phyloP scores from a whole-genome alignment of 2,329 filamentous ascomycete genomes.

The Calonectria hawksworthii region DNA sequence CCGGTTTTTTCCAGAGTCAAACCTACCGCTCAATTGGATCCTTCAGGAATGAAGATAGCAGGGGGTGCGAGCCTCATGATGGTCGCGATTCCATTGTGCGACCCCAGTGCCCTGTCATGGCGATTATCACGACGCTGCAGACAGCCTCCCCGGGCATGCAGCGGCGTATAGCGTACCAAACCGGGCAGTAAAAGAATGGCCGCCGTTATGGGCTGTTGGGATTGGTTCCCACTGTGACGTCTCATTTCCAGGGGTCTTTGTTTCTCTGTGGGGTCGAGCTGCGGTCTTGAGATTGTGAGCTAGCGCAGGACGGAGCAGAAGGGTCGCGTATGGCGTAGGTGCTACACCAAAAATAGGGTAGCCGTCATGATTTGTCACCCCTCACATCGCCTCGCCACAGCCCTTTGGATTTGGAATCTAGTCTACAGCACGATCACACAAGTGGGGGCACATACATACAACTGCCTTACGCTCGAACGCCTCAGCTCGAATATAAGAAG shows the following conservation, averaged over 20 bases:
- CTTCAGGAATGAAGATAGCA: not conserved
- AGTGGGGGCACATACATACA: not conserved
- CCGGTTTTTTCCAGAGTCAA: constrained; percentile 11
- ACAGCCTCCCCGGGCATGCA: not conserved
- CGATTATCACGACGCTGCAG: not conserved
- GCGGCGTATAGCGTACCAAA: not conserved
- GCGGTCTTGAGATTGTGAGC: not conserved
- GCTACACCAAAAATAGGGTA: not conserved
- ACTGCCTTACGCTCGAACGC: not conserved
- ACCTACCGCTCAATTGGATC: not conserved
- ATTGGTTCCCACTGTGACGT: constrained; percentile 7
- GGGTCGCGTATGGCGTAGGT: not conserved
- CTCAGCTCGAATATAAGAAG: constrained; percentile 14
- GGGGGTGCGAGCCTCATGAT: not conserved
- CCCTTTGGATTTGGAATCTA: not conserved
- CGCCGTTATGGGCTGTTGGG: not conserved
- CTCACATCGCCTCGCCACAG: not conserved
- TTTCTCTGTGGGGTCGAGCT: not conserved
- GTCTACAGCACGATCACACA: not conserved
- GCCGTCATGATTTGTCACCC: not conserved
- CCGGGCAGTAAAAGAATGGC: not conserved
- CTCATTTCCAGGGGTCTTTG: constrained; percentile 7
- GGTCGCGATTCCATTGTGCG: not conserved
- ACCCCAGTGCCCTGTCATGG: not conserved
- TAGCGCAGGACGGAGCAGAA: not conserved